Percentiles rank a stretch among this genome's conserved stretches.
Evolutionary conservation across 1,284 basidiomycete genomes (phyloP).

Genomic region (Tilletia indica): DNA sequence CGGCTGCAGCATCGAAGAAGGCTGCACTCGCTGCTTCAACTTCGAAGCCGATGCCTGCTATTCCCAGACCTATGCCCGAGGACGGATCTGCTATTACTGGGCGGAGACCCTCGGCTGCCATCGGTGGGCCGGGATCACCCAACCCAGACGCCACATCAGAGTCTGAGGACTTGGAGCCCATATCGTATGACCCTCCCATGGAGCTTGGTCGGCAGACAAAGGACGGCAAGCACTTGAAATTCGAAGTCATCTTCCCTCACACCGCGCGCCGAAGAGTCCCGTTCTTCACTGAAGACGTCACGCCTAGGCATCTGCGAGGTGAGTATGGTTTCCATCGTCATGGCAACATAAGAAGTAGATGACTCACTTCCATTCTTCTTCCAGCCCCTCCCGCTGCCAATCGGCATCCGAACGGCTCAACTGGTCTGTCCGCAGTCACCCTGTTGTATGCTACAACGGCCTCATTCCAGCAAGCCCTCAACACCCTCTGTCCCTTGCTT

Average conservation of each 20-base stretch:
- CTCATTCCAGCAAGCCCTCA: constrained; percentile 16
- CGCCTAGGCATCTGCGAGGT: constrained; percentile 27
- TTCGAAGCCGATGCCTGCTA: no score
- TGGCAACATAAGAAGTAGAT: no score
- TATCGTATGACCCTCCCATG: constrained; percentile 23
- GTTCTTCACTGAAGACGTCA: constrained; percentile 42
- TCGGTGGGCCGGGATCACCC: no score
- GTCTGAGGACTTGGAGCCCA: no score
- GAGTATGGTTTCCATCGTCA: not conserved
- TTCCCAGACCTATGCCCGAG: no score
- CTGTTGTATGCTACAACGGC: constrained; percentile 30
- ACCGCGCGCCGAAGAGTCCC: constrained; percentile 29
- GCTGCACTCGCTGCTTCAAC: not conserved
- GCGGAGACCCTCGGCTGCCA: no score
- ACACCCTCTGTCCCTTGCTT: no score
- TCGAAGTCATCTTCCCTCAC: constrained; percentile 40
- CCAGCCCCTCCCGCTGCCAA: constrained; percentile 28
- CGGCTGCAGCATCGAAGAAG: not conserved
- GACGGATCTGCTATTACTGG: no score
- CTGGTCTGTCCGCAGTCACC: constrained; percentile 36
- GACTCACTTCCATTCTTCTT: not conserved
- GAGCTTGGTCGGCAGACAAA: constrained; percentile 32
- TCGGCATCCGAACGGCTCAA: constrained; percentile 31
- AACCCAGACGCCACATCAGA: no score
- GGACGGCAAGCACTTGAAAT: constrained; percentile 31